Evolutionary conservation across 495 filamentous ascomycete species (phyloP), one percentile per base, ranked within the genome.

Genomic region (Neurospora africana): DNA sequence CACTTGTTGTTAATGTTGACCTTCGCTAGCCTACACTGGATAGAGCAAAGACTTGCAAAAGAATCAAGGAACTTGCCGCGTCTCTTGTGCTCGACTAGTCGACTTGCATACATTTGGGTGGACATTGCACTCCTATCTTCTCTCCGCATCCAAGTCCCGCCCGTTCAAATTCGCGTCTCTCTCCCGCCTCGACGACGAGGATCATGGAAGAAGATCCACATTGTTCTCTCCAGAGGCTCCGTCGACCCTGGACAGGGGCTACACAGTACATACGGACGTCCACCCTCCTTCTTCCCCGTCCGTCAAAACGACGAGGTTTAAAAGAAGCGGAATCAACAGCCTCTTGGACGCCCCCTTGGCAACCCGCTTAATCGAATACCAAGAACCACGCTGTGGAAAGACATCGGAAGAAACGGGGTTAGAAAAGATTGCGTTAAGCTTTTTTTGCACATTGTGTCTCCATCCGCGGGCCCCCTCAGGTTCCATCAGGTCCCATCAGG

Each of bases 121-220:
- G 23, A 71, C 38, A 23, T 37, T 21, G 70, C 17, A 41, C 70
- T 38, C 44, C 37, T 53, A 68, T 30, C 68, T 41, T 30, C 70
- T 68, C 74, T 68, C 70, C 38, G 68, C 68, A 65, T 71, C 47
- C 74, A 74, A 76, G 72, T 69, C 39, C 53, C 53, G 53, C 53
- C 53, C 53, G 53, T 70, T 69, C 70, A 74, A 74, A 73, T 74
- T 78, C 76, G 78, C 75, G 75, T 77, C 72, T 74, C 75, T 71
- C 33, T 43, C 74, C 72, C 70, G 71, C 76, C 74, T 72, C 72
- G 53, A 74, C 72, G 74, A 71, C 61, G 69, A 75, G 53, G 74
- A 72, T 75, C 70, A 65, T 65, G 53, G 53, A 33, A 65, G 53
- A 72, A 78, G 77, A 75, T 74, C 76, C 78, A 76, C 78, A 72